Evolutionary conservation across 345 rosid genomes (phyloP), one percentile per base, ranked within the genome.

Genomic region (Reutealis trisperma): DNA sequence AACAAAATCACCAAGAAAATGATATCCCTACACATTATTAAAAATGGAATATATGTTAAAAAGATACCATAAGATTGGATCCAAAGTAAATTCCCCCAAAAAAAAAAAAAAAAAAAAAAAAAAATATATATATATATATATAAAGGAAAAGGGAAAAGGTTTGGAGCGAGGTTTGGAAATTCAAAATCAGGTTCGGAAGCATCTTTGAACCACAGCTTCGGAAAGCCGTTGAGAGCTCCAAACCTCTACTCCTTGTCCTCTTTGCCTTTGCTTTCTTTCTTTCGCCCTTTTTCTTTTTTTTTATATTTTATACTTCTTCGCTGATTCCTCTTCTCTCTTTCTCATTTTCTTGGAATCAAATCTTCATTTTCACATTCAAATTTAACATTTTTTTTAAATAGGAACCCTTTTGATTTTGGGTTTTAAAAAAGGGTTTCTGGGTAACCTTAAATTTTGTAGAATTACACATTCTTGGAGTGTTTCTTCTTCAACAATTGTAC

Each of bases 211-310:
- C 49, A 32, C 68, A 51, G 86, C 73, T 83, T 75, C 78, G 76
- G 85, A 47, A 72, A 84, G 89, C 91, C 91, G 91, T 84, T 88
- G 37, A 30, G 61, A 25, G 9, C 13, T 64, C 82, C 83, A 25
- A 82, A 70, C 80, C 85, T 79, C 51, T 63, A 24, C 11, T 30
- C 82, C 51, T 57, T 47, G 41, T 47, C 13, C 41, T 58, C 49
- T 54, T 19, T 61, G 12, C 73, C 30, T 60, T 66, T 22, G 24
- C 75, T 70, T 37, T 71, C 67, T 55, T 59, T 25, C 49, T 68
- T 71, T 32, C 68, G 41, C 41, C 51, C 55, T 62, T 42, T 67
- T 72, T 52, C 24, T 62, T 64, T 37, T 74, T 42, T 37, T 64
- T 37, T 74, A 30, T 37, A 49, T 25, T 25, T 42, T 67, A 12